These are phyloP conservation scores for Aristolochia californica DNA, from an alignment of 164 flowering plant genomes.

Conservation along the genomic window DNA sequence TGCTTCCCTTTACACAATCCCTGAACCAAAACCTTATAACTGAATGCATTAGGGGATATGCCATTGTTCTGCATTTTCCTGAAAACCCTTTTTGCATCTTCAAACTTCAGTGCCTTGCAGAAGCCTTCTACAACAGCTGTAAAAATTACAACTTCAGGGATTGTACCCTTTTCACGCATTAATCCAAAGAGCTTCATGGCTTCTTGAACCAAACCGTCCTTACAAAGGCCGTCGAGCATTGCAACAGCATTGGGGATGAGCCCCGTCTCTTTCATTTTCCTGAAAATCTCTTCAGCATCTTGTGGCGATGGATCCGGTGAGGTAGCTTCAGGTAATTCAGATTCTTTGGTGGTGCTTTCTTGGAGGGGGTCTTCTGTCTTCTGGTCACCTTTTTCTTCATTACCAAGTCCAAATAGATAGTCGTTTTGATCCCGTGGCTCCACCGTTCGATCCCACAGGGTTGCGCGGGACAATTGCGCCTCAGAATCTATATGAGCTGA, in stretches of 20 bases:
- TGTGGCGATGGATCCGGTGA: constrained; percentile 9
- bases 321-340: not conserved
- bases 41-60: constrained; percentile 67
- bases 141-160: constrained; percentile 88
- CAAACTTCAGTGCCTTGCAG: constrained; percentile 66
- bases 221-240: constrained; percentile 97
- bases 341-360: not conserved
- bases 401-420: constrained; percentile 7
- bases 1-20: constrained; percentile 44
- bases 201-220: constrained; percentile 80
- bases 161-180: constrained; percentile 75
- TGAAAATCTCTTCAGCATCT: constrained; percentile 75
- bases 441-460: not conserved
- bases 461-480: too few species aligned
- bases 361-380: constrained; percentile 6
- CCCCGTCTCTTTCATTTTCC: constrained; percentile 82
- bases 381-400: constrained; percentile 21
- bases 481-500: not conserved
- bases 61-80: constrained; percentile 79
- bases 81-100: constrained; percentile 77
- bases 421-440: constrained; percentile 9
- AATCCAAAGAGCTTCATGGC: constrained; percentile 86
- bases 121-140: constrained; percentile 96
- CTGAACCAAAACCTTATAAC: constrained; percentile 51
- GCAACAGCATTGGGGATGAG: constrained; percentile 93